phyloP scores from a whole-genome alignment of 2,329 filamentous ascomycete genomes.

The Thyridium curvatum region DNA sequence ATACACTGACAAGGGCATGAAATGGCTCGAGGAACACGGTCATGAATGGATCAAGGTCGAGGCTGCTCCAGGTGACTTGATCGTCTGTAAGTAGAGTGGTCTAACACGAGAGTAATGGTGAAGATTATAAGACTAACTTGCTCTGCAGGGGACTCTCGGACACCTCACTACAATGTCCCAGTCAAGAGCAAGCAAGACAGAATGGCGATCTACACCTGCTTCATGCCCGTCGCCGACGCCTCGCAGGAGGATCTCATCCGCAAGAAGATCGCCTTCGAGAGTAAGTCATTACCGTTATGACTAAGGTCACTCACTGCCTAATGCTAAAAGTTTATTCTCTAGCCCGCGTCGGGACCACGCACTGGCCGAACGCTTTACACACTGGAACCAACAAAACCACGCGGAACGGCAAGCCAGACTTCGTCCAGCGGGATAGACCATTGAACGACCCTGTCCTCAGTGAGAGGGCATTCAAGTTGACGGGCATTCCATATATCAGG shows the following conservation, averaged over 20 bases:
- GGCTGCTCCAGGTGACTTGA: conserved; percentile 34
- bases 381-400: conserved; percentile 13
- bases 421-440: conserved; percentile 27
- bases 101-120: no score
- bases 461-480: conserved; percentile 36
- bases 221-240: conserved; percentile 29
- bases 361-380: conserved; percentile 29
- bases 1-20: conserved; percentile 26
- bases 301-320: no score
- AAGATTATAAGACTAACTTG: not conserved
- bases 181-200: conserved; percentile 21
- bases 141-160: conserved; percentile 22
- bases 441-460: conserved; percentile 29
- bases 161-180: conserved; percentile 33
- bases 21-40: conserved; percentile 26
- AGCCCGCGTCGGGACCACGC: conserved; percentile 29
- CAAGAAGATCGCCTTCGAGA: conserved; percentile 34
- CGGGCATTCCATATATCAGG: conserved; percentile 37
- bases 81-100: conserved; percentile 22
- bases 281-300: conserved; percentile 3
- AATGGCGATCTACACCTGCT: conserved; percentile 31
- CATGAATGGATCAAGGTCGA: conserved; percentile 16
- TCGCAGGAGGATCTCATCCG: conserved; percentile 31
- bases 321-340: conserved; percentile 1
- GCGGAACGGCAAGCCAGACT: conserved; percentile 17